phyloP scores from a whole-genome alignment of 129 eudicot species.

The Kitagawia praeruptora region DNA sequence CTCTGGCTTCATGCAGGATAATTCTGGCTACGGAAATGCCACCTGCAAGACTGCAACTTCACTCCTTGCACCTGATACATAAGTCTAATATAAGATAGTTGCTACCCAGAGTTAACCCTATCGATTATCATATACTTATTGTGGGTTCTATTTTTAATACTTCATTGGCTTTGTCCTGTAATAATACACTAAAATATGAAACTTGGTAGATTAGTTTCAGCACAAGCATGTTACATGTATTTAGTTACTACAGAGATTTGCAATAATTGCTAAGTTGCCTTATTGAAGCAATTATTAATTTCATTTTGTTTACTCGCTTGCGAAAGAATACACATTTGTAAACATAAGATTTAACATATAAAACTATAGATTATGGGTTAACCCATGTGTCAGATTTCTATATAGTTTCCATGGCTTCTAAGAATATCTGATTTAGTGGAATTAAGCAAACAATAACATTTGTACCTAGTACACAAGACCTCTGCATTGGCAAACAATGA shows the following conservation, averaged over 20 bases:
- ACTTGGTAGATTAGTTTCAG: neutral
- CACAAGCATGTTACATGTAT: neutral
- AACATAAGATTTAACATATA: neutral
- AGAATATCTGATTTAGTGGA: neutral
- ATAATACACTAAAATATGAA: neutral
- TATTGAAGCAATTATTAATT: neutral
- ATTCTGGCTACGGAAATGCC: conserved; percentile 47
- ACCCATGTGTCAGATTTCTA: neutral
- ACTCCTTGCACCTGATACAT: neutral
- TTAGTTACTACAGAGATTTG: neutral
- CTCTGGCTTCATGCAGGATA: conserved; percentile 57
- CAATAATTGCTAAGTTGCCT: neutral
- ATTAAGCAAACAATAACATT: neutral
- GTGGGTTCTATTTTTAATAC: neutral
- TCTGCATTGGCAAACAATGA: no score
- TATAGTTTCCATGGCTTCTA: neutral
- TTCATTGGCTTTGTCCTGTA: neutral
- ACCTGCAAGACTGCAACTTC: conserved; percentile 24
- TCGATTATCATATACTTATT: neutral
- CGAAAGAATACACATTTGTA: neutral
- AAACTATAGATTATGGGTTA: no score
- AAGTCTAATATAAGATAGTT: neutral
- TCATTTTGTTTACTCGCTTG: neutral
- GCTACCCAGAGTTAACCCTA: no score
- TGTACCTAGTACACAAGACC: no score